Evolutionary conservation across 345 rosid genomes (phyloP).

Genomic region (Durio zibethinus): DNA sequence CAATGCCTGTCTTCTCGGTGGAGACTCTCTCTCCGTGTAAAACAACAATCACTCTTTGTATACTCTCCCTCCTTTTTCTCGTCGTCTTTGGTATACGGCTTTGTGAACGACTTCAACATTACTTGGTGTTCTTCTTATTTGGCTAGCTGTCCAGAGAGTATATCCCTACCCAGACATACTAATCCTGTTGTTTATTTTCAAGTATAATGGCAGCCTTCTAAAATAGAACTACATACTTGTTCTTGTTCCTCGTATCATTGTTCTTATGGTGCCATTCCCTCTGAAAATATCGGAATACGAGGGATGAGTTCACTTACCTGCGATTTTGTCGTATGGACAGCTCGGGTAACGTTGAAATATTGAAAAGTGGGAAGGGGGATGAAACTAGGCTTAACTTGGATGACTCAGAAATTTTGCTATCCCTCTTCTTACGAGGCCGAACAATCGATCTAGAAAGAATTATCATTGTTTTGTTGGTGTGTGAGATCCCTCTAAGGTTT

Average conservation of each 20-base stretch:
- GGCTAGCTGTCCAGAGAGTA: background rate
- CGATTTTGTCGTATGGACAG: background rate
- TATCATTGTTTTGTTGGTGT: background rate
- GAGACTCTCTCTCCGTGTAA: constrained; percentile 31
- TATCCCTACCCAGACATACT: background rate
- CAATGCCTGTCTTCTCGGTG: constrained; percentile 14
- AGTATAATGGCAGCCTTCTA: background rate
- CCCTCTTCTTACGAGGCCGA: background rate
- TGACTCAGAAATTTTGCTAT: background rate
- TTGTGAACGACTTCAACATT: background rate
- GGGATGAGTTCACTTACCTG: background rate
- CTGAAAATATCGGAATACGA: background rate
- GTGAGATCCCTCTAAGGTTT: background rate
- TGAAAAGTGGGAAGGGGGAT: background rate
- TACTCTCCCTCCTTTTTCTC: constrained; percentile 26
- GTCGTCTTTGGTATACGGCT: constrained; percentile 10
- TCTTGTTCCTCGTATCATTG: background rate
- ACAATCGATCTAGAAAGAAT: background rate
- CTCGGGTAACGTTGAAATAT: background rate
- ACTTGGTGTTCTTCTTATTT: background rate
- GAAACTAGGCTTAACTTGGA: background rate
- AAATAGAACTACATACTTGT: background rate
- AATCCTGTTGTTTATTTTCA: background rate
- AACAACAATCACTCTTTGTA: constrained; percentile 26
- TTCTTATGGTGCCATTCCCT: background rate